phyloP scores from a whole-genome alignment of 139 green algal genomes.

The Closterium sp. region DNA sequence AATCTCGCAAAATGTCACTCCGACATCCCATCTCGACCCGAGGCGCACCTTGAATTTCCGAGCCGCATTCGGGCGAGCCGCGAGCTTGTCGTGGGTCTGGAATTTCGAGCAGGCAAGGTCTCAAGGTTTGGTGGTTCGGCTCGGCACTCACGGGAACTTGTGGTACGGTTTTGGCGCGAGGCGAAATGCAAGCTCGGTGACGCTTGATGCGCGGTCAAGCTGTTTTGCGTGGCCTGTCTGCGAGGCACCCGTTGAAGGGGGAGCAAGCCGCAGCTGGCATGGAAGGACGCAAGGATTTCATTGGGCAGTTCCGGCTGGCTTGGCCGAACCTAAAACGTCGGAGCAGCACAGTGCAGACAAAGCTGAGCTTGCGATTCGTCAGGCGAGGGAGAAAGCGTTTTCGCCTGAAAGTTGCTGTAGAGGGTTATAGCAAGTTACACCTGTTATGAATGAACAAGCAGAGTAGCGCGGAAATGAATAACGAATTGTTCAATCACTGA shows the following conservation, averaged over 20 bases:
- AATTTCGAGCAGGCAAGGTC: neutral
- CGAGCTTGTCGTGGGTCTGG: neutral
- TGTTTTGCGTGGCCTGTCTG: neutral
- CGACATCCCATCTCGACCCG: neutral
- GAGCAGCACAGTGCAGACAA: neutral
- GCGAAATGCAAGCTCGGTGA: neutral
- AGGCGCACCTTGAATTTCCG: neutral
- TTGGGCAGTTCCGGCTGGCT: neutral
- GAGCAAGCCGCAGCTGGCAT: neutral
- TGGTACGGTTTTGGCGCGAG: neutral
- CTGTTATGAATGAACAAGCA: too few species aligned
- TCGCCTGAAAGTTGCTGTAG: neutral
- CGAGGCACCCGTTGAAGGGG: neutral
- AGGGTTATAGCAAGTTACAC: neutral
- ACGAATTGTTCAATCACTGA: too few species aligned
- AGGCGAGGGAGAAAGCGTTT: neutral
- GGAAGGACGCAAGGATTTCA: neutral
- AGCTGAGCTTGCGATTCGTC: neutral
- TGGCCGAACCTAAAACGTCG: neutral
- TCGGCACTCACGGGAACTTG: neutral
- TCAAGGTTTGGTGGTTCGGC: neutral
- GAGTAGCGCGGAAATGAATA: too few species aligned
- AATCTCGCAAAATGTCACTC: neutral
- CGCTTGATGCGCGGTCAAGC: neutral
- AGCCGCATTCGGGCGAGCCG: neutral